Base-by-base conservation (phyloP, 108 stramenopile species). In the Aurantiochytrium sp. region DNA sequence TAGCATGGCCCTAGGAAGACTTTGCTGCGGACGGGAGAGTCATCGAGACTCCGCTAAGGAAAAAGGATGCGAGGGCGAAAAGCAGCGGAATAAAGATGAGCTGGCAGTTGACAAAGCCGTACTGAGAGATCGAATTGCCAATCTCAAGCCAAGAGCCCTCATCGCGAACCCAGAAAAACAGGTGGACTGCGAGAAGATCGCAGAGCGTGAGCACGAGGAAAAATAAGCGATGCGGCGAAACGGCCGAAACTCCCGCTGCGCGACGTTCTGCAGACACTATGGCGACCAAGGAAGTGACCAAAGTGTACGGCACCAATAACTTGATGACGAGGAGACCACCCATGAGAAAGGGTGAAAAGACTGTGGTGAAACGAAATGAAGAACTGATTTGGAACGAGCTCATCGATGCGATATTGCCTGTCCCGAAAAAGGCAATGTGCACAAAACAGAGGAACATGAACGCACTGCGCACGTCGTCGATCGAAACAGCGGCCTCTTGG, bases 351-450 rank as follows among this genome's bases (percentile, higher is more conserved):
- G 76, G 76, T 6, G 76, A 83, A 53, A 83, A 83, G 2, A 83
- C 76, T 28, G 76, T 83, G 18, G 51, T 53, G 1, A 83, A 83
- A 6, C 76, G 6, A 23, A 53, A 83, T 18, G 76, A 53, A 4
- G 76, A 83, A 45, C 76, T 83, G 51, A 83, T 47, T 45, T 83
- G 76, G 28, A 83, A 83, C 3, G 76, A 83, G 51, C 76, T 53
- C 76, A 83, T 83, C 19, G 76, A 83, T 12, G 76, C 76, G 1
- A 83, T 83, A 28, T 83, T 83, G 76, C 76, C 76, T 53, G 76
- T 83, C 28, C 76, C 76, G 51, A 83, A 83, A 35, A 83, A 83
- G 45, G 76, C 76, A 83, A 83, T 83, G 76, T 83, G 76, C n/a
- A 83, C 76, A 23, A 83, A 53, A 35, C 45, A 53, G 25, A 83